Evolutionary conservation across 495 filamentous ascomycete species (phyloP).

Genomic region (Hypoxylon fragiforme): DNA sequence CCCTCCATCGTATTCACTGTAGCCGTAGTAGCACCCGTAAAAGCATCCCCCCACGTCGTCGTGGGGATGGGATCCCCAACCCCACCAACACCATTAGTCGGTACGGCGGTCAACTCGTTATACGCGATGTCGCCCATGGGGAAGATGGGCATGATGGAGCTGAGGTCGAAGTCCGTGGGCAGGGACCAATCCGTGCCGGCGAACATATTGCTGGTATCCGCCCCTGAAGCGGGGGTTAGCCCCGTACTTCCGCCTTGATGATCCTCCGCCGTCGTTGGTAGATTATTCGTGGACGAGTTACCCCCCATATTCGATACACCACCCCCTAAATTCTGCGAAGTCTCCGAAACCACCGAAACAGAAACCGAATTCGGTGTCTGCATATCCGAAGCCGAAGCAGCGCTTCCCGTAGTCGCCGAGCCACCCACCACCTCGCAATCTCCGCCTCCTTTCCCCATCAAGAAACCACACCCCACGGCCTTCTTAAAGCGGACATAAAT

Average conservation of each 20-base stretch:
- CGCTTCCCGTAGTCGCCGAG: slow-evolving; percentile 9
- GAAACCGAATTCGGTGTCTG: slow-evolving; percentile 30
- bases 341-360: too few relatives aligned
- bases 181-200: slow-evolving; percentile 36
- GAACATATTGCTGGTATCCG: slow-evolving; percentile 24
- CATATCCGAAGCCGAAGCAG: slow-evolving; percentile 23
- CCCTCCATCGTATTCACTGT: too few relatives aligned
- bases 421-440: too few relatives aligned
- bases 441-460: slow-evolving; percentile 9
- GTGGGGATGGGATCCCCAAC: slow-evolving; percentile 25
- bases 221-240: slow-evolving; percentile 22
- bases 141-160: slow-evolving; percentile 55
- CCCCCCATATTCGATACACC: slow-evolving; percentile 8
- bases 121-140: slow-evolving; percentile 57
- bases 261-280: slow-evolving; percentile 13
- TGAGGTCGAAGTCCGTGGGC: slow-evolving; percentile 50
- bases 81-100: too few relatives aligned
- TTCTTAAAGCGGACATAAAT: slow-evolving; percentile 51
- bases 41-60: slow-evolving; percentile 25
- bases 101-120: slow-evolving; percentile 50
- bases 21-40: too few relatives aligned
- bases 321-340: too few relatives aligned
- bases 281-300: too few relatives aligned
- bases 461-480: slow-evolving; percentile 38
- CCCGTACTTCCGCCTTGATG: slow-evolving; percentile 22